phyloP scores from a whole-genome alignment of 176 grass and related monocot species.

The Areca catechu region DNA sequence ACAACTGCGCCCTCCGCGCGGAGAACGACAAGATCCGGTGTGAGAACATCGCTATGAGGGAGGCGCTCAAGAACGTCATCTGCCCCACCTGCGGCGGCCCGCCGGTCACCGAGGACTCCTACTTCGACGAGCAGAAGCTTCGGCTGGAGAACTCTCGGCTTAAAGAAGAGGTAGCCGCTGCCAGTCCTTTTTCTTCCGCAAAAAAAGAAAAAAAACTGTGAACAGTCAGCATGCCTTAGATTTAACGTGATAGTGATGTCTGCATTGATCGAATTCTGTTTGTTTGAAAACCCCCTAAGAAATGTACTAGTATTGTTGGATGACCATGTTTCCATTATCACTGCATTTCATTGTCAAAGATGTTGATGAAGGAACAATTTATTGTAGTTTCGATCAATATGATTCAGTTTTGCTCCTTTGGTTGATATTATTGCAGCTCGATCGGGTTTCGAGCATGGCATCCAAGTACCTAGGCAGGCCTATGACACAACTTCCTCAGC shows the following conservation, averaged over 20 bases:
- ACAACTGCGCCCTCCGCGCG: constrained; percentile 73
- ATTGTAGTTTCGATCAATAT: too few species aligned
- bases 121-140: constrained; percentile 96
- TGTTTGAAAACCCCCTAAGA: too few species aligned
- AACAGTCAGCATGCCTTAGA: too few species aligned
- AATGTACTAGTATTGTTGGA: too few species aligned
- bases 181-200: neutral
- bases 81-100: constrained; percentile 82
- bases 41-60: constrained; percentile 92
- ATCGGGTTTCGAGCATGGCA: constrained; percentile 61
- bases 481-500: constrained; percentile 59
- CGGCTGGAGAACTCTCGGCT: constrained; percentile 83
- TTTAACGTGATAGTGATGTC: too few species aligned
- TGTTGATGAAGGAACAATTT: too few species aligned
- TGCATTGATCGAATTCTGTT: too few species aligned
- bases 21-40: constrained; percentile 99
- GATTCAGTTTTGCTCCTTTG: too few species aligned
- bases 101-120: constrained; percentile 58
- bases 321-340: too few species aligned
- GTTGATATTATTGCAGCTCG: constrained; percentile 42
- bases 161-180: constrained; percentile 61
- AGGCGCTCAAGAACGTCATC: constrained; percentile 79
- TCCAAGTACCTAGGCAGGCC: constrained; percentile 85
- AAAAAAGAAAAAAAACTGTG: too few species aligned
- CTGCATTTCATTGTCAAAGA: too few species aligned